Conservation (phyloP, 2,329 filamentous ascomycete genomes). For the Aspergillus sp. region DNA sequence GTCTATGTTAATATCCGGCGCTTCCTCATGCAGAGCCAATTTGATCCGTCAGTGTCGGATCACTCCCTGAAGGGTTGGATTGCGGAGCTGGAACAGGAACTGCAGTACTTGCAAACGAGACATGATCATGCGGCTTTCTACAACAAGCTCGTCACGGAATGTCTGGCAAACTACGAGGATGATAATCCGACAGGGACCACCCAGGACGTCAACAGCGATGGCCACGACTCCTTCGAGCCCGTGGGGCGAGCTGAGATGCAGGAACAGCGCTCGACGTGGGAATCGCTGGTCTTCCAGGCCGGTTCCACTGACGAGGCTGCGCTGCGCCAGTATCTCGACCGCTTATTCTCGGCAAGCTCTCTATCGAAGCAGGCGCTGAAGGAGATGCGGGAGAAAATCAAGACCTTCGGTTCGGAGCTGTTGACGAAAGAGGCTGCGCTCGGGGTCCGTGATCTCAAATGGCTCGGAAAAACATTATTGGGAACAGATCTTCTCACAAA, state of each 20-base stretch:
- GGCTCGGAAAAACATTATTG: slow-evolving; percentile 50
- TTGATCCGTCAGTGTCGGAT: slow-evolving; percentile 53
- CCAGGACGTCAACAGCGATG: slow-evolving; percentile 1
- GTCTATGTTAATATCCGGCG: slow-evolving; percentile 46
- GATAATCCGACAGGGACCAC: slow-evolving; percentile 4
- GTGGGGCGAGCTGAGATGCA: slow-evolving; percentile 55
- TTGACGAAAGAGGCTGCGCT: slow-evolving; percentile 37
- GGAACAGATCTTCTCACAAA: slow-evolving; percentile 51
- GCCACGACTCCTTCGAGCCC: slow-evolving; percentile 42
- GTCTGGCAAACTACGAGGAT: slow-evolving; percentile 42
- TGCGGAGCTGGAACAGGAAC: slow-evolving; percentile 43
- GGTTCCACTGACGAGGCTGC: slow-evolving; percentile 44
- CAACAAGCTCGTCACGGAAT: slow-evolving; percentile 54
- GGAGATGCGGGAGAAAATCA: slow-evolving; percentile 39
- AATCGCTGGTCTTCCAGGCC: slow-evolving; percentile 52
- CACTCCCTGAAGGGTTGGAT: slow-evolving; percentile 48
- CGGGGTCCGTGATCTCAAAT: slow-evolving; percentile 39
- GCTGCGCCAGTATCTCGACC: slow-evolving; percentile 51
- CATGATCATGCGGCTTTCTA: slow-evolving; percentile 58
- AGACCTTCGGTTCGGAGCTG: slow-evolving; percentile 33
- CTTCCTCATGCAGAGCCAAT: slow-evolving; percentile 53
- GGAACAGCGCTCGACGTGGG: slow-evolving; percentile 54
- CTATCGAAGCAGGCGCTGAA: slow-evolving; percentile 43
- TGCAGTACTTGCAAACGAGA: slow-evolving; percentile 52
- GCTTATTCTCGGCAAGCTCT: slow-evolving; percentile 48